These are phyloP conservation scores for Fragaria vesca DNA, from an alignment of 306 rosid genomes.

Conservation along the genomic window DNA sequence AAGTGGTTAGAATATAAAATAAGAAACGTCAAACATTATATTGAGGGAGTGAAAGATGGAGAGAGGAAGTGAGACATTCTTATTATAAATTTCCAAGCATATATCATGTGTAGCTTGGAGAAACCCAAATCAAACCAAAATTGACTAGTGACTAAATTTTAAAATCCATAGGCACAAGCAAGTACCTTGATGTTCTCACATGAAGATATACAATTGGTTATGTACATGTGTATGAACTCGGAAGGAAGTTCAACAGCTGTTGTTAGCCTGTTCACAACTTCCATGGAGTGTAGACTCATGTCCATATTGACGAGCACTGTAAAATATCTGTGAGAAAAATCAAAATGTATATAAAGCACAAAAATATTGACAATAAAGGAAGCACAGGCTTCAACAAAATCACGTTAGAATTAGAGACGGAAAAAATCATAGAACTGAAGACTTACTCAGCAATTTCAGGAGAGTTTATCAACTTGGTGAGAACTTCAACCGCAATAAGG, in stretches of 20 bases:
- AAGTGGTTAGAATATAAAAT: not conserved
- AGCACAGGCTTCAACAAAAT: not conserved
- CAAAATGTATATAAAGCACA: conserved; percentile 36
- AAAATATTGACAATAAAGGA: conserved; percentile 21
- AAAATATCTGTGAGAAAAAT: conserved; percentile 71
- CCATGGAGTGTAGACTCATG: conserved; percentile 99
- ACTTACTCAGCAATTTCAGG: conserved; percentile 89
- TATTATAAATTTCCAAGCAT: not conserved
- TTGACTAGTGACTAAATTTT: not conserved
- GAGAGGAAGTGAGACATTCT: not conserved
- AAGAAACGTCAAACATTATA: not conserved
- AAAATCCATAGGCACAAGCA: not conserved
- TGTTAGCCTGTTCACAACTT: conserved; percentile 98
- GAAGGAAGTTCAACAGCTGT: conserved; percentile 95
- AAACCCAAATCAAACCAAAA: not conserved
- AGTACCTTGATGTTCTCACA: conserved; percentile 94
- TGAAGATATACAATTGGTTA: conserved; percentile 93
- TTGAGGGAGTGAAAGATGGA: not conserved
- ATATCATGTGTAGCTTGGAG: not conserved
- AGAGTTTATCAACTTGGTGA: conserved; percentile 83
- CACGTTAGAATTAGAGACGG: conserved; percentile 17
- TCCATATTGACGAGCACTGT: conserved; percentile 98
- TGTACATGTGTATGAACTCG: conserved; percentile 93
- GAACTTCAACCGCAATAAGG: conserved; percentile 91
- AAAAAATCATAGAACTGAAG: conserved; percentile 13